A percentile compares a stretch with the other conserved stretches of the same genome.
phyloP scores from a whole-genome alignment of 1,284 basidiomycete genomes.

The Apiotrichum montevideense region DNA sequence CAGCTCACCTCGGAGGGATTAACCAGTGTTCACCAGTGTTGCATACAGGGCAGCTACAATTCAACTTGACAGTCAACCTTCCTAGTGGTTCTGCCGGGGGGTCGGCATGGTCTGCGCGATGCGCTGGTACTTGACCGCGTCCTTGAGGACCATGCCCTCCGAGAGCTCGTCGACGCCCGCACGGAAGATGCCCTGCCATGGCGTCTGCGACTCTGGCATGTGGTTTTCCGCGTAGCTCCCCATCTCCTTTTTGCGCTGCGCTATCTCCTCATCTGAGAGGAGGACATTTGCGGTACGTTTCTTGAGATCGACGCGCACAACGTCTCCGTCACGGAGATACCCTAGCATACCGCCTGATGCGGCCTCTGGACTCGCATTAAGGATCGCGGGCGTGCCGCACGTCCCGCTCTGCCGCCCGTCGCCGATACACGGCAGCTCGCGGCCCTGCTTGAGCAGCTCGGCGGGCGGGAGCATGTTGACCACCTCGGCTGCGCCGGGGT shows the following conservation, averaged over 20 bases:
- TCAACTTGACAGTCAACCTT: too few species aligned
- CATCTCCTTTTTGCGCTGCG: constrained; percentile 33
- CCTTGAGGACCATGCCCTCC: constrained; percentile 45
- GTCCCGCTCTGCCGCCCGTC: constrained; percentile 46
- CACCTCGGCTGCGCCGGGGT: constrained; percentile 44
- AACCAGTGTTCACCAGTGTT: too few species aligned
- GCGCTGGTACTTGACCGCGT: constrained; percentile 42
- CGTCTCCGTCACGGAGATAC: constrained; percentile 43
- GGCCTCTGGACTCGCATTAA: constrained; percentile 46
- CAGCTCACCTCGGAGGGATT: too few species aligned
- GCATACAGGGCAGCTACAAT: too few species aligned
- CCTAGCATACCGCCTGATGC: constrained; percentile 43
- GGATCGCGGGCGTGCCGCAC: constrained; percentile 43
- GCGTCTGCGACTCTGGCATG: constrained; percentile 39
- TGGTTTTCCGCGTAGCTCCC: constrained; percentile 22
- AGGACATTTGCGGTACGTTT: constrained; percentile 38
- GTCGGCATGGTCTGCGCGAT: constrained; percentile 41
- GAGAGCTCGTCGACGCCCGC: constrained; percentile 36
- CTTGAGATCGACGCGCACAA: constrained; percentile 41
- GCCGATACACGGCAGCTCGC: constrained; percentile 46
- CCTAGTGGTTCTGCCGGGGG: constrained; percentile 41
- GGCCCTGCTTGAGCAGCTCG: constrained; percentile 42
- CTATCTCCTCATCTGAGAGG: constrained; percentile 32
- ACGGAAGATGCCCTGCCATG: constrained; percentile 47
- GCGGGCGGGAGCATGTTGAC: constrained; percentile 48